Percentiles rank a stretch among this genome's conserved stretches.
Conservation (phyloP, 148 eudicot genomes). For the Rhododendron mucronatum region DNA sequence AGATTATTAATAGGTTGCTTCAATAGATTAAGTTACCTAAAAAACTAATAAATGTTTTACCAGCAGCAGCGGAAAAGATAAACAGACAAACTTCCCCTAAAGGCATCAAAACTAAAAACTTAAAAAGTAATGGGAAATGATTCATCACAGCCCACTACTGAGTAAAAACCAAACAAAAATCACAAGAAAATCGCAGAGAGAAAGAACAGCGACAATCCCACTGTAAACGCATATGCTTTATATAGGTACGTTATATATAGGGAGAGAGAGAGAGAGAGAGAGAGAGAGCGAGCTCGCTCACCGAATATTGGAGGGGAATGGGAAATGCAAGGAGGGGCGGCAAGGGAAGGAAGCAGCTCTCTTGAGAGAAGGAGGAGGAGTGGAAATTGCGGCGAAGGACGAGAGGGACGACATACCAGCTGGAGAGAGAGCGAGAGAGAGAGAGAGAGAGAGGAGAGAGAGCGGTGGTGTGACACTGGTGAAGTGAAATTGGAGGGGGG, state of each 20-base stretch:
- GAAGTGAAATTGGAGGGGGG: neutral
- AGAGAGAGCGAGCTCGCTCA: constrained; percentile 6
- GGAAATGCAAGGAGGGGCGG: neutral
- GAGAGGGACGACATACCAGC: constrained; percentile 27
- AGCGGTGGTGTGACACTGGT: too few species aligned
- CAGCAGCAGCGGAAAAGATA: neutral
- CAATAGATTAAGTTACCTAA: neutral
- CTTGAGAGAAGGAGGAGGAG: constrained; percentile 14
- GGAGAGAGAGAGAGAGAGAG: neutral
- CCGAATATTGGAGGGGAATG: constrained; percentile 13
- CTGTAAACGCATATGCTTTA: neutral
- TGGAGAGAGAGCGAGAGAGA: neutral
- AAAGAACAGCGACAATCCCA: neutral
- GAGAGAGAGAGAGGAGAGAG: too few species aligned
- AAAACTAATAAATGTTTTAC: neutral
- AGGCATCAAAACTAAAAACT: neutral
- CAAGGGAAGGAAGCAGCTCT: constrained; percentile 14
- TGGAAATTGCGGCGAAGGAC: constrained; percentile 18
- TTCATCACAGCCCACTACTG: neutral
- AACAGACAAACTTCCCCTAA: neutral
- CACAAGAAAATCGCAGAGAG: neutral
- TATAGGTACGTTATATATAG: neutral
- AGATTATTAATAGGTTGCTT: neutral
- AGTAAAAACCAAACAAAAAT: neutral
- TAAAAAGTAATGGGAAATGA: neutral